Conservation (phyloP, 305 asterid species). For the Solanum hybrid region DNA sequence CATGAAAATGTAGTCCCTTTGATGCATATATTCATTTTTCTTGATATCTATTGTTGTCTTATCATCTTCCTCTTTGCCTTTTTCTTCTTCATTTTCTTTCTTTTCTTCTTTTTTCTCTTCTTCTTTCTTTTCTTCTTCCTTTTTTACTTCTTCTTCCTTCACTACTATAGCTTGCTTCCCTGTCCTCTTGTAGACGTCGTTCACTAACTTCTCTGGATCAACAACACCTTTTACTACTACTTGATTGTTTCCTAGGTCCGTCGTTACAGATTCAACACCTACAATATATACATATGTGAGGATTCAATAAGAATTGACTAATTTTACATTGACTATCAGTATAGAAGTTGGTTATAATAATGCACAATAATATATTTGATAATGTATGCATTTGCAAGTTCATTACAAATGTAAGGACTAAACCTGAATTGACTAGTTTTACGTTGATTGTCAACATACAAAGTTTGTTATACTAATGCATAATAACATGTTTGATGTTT, state of each 20-base stretch:
- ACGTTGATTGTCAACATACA: neutral
- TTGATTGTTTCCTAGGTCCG: constrained; percentile 47
- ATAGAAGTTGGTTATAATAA: neutral
- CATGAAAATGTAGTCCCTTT: constrained; percentile 46
- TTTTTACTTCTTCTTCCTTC: constrained; percentile 48
- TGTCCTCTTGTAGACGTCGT: constrained; percentile 62
- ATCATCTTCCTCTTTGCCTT: constrained; percentile 7
- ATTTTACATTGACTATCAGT: neutral
- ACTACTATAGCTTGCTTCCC: constrained; percentile 67
- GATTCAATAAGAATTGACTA: neutral
- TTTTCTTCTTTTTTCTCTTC: constrained; percentile 28
- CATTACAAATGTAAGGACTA: neutral
- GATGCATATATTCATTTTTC: constrained; percentile 58
- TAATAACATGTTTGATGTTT: neutral
- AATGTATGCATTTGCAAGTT: neutral
- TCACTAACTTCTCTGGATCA: constrained; percentile 69
- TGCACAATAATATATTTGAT: neutral
- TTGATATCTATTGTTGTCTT: constrained; percentile 28
- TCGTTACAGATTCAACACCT: constrained; percentile 70
- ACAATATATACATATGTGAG: neutral
- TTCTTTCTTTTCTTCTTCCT: constrained; percentile 37
- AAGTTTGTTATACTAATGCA: neutral
- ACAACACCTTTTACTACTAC: constrained; percentile 59
- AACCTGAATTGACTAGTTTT: neutral
- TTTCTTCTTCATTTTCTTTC: constrained; percentile 17